phyloP scores from a whole-genome alignment of 768 basidiomycete genomes.

The Kwoniella shandongensis region DNA sequence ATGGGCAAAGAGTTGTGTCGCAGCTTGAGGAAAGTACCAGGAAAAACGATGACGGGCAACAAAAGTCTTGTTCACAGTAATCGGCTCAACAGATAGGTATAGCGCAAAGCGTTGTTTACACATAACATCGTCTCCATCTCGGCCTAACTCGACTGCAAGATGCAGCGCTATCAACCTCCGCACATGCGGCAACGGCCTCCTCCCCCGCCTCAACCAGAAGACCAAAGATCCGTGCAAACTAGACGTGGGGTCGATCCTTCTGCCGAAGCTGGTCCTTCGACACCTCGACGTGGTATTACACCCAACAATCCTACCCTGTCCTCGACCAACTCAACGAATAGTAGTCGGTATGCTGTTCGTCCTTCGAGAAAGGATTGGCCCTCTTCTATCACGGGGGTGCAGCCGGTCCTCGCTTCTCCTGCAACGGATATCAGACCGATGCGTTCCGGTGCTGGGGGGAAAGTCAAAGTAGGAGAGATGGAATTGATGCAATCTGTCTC shows the following conservation, averaged over 20 bases:
- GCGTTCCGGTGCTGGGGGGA: conserved; percentile 5
- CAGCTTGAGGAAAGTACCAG: no score
- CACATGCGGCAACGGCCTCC: conserved; percentile 22
- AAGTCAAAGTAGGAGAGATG: conserved; percentile 33
- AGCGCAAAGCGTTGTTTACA: no score
- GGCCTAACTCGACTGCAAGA: background rate
- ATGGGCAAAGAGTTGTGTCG: no score
- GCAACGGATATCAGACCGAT: conserved; percentile 30
- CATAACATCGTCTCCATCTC: no score
- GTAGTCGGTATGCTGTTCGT: background rate
- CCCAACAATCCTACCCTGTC: background rate
- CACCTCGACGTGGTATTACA: background rate
- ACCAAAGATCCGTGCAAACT: background rate
- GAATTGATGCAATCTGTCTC: conserved; percentile 49
- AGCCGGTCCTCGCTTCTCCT: conserved; percentile 23
- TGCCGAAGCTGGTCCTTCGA: background rate
- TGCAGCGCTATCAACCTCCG: conserved; percentile 32
- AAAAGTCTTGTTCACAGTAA: no score
- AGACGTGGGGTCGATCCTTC: background rate
- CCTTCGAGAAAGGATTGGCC: conserved; percentile 15
- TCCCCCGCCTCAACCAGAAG: background rate
- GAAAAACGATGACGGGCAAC: no score
- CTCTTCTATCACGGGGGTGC: background rate
- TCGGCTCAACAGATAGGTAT: no score
- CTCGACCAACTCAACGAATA: background rate